Conservation (phyloP, 2,329 filamentous ascomycete species). For the Cordyceps sp. region DNA sequence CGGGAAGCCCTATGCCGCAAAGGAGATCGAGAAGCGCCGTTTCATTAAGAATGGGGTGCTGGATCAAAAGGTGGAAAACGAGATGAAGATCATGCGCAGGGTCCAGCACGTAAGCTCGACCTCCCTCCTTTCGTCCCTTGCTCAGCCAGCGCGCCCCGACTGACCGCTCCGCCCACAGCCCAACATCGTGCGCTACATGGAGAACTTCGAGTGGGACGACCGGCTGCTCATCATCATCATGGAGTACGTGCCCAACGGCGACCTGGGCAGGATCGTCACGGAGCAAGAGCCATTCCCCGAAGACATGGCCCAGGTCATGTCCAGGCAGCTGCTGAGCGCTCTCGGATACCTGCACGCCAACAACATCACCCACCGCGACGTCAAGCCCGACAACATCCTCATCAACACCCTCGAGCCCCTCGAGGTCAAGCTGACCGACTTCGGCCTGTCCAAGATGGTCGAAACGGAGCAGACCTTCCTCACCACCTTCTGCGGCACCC, state of each 20-base stretch:
- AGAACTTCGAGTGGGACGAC: slow-evolving; percentile 68
- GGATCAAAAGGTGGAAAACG: slow-evolving; percentile 86
- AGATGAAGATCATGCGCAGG: slow-evolving; percentile 88
- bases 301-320: slow-evolving; percentile 50
- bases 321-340: slow-evolving; percentile 62
- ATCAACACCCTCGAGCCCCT: slow-evolving; percentile 59
- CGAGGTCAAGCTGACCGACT: slow-evolving; percentile 83
- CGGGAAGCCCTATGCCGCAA: slow-evolving; percentile 73
- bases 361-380: slow-evolving; percentile 93
- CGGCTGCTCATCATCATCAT: slow-evolving; percentile 92
- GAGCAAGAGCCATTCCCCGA: slow-evolving; percentile 49
- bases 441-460: slow-evolving; percentile 89
- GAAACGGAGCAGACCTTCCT: slow-evolving; percentile 82
- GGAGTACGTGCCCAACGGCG: slow-evolving; percentile 75
- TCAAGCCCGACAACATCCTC: slow-evolving; percentile 96
- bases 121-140: not conserved
- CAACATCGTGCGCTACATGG: slow-evolving; percentile 84
- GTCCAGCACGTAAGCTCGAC: slow-evolving; percentile 55
- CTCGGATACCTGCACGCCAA: slow-evolving; percentile 73
- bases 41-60: slow-evolving; percentile 87
- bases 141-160: too few relatives aligned
- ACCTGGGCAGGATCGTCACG: slow-evolving; percentile 59
- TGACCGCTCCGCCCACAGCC: slow-evolving; percentile 29
- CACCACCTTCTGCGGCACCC: slow-evolving; percentile 89
- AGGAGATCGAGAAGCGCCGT: slow-evolving; percentile 82